Conservation (phyloP, 1,284 basidiomycete species). For the Ceratobasidium sp. region DNA sequence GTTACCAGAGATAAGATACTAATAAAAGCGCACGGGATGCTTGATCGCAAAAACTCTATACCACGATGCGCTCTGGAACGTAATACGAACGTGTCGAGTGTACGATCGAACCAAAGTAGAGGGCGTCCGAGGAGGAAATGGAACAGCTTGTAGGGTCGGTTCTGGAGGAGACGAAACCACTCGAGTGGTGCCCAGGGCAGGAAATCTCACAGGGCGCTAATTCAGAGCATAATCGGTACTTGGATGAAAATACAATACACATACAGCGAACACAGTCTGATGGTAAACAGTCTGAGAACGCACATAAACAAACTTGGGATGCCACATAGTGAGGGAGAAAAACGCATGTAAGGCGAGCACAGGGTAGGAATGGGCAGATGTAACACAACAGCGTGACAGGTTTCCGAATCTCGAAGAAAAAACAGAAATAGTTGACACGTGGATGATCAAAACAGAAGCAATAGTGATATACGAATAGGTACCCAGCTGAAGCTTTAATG, state of each 20-base stretch:
- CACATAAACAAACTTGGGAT: slow-evolving; percentile 7
- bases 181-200: too few relatives aligned
- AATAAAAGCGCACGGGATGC: background rate
- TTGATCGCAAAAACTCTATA: background rate
- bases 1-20: background rate
- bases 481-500: slow-evolving; percentile 1
- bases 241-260: slow-evolving; percentile 31
- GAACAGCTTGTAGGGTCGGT: background rate
- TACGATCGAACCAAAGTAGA: background rate
- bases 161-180: background rate
- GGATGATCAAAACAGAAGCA: slow-evolving; percentile 15
- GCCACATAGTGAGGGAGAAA: slow-evolving; percentile 28
- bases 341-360: slow-evolving; percentile 5
- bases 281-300: slow-evolving; percentile 23
- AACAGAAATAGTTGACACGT: slow-evolving; percentile 4
- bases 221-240: slow-evolving; percentile 23
- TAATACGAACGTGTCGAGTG: background rate
- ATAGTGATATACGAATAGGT: slow-evolving; percentile 46
- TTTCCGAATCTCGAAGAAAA: slow-evolving; percentile 2
- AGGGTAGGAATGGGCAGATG: background rate
- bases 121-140: slow-evolving; percentile 1
- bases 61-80: background rate
- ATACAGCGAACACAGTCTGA: slow-evolving; percentile 40
- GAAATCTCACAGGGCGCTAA: background rate
- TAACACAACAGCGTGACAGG: slow-evolving; percentile 6